Evolutionary conservation across 306 rosid species (phyloP), one percentile per base, ranked within the genome.

Genomic region (Dicorynia guianensis): DNA sequence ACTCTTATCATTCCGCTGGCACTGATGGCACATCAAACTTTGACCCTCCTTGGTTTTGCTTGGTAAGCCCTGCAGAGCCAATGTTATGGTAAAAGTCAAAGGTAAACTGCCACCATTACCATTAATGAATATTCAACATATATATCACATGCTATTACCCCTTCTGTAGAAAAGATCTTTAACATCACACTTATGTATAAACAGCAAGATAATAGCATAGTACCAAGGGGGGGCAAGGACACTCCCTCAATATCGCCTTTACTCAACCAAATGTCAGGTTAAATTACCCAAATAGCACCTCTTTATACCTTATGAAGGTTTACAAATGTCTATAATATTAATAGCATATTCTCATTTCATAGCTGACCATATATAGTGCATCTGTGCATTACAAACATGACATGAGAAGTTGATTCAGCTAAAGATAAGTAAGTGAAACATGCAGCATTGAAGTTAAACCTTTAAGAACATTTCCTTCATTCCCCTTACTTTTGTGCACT

Each of bases 11-110:
- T 65, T 87, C 79, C 90, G 82, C 75, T 78, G 85, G 76, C 96
- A 90, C 65, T 90, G 96, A 83, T 90, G 96, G 66, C 96, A 90
- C 96, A 84, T 90, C 82, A 90, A 87, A 74, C 90, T 79, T 82
- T 46, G 86, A 44, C 82, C 55, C 68, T 79, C 81, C 73, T 59
- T 81, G 50, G 34, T 74, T 71, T 80, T 80, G 44, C 63, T 58
- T 33, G 54, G 53, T 40, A 47, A 61, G 40, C 54, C 77, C 84
- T 76, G 54, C 38, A 52, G 44, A 77, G 68, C 36, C 67, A 65
- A 46, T 7, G 18, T 57, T 36, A 25, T 3, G 39, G 47, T 18
- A 15, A 47, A 52, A 55, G 13, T 43, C 54, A 59, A 52, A 43
- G 52, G 44, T 57, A 58, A 63, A 59, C 17, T 30, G 8, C 39